Evolutionary conservation across 1,284 basidiomycete species (phyloP).

Genomic region (Trametes versicolor): DNA sequence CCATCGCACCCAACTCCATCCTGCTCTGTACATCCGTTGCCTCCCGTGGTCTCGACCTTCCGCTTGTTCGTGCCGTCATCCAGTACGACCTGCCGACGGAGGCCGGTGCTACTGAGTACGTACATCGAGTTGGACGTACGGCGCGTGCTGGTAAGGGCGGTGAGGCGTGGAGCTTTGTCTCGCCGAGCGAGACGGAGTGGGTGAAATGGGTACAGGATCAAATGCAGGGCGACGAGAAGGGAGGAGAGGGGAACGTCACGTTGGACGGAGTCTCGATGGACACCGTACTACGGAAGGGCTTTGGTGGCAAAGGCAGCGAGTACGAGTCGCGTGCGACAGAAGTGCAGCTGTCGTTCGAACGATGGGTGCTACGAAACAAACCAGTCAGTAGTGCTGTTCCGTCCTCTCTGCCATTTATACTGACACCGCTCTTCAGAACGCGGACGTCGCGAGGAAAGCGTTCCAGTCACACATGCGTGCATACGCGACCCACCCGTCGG

Average conservation of each 20-base stretch:
- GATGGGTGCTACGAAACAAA: constrained; percentile 87
- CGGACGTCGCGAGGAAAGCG: constrained; percentile 82
- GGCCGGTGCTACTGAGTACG: constrained; percentile 95
- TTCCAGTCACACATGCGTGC: constrained; percentile 95
- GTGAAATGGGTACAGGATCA: constrained; percentile 86
- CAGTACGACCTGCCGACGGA: constrained; percentile 99
- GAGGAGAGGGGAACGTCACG: constrained; percentile 53
- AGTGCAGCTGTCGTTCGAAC: constrained; percentile 94
- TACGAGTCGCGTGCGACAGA: constrained; percentile 95
- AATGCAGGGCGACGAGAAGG: constrained; percentile 65
- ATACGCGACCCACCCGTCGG: constrained; percentile 96
- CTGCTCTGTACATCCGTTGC: constrained; percentile 97
- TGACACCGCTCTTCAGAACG: constrained; percentile 62
- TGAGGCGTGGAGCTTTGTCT: constrained; percentile 94
- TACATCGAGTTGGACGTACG: constrained; percentile 96
- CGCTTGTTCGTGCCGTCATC: constrained; percentile 92
- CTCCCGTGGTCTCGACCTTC: constrained; percentile 96
- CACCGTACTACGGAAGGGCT: constrained; percentile 79
- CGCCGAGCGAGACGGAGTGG: constrained; percentile 90
- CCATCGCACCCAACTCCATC: constrained; percentile 64
- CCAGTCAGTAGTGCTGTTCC: constrained; percentile 60
- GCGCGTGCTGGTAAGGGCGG: constrained; percentile 91
- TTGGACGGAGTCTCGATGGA: constrained; percentile 76
- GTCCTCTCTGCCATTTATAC: no score
- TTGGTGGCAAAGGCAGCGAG: constrained; percentile 84